These are phyloP conservation scores for Leccinum pachyderme DNA, from an alignment of 1,284 basidiomycete genomes.

Conservation along the genomic window DNA sequence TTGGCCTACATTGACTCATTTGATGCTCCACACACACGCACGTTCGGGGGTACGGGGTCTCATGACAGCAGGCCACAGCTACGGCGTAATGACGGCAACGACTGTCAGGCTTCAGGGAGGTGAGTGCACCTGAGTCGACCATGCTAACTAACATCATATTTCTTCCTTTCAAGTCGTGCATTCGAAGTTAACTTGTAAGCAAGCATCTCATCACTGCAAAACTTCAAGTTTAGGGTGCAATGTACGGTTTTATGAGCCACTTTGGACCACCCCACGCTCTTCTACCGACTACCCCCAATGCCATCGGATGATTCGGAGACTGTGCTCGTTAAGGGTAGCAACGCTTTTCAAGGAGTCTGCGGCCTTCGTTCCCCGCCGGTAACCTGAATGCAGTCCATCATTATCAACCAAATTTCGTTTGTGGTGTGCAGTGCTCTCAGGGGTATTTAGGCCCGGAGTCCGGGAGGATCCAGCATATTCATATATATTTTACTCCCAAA, in stretches of 20 bases:
- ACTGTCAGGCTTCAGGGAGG: no score
- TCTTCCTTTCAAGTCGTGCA: no score
- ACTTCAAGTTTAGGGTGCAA: background rate
- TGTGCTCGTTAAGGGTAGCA: background rate
- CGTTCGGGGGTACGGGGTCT: no score
- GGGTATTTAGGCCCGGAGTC: conserved; percentile 13
- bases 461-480: background rate
- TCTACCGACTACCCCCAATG: background rate
- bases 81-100: no score
- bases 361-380: conserved; percentile 8
- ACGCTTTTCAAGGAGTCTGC: background rate
- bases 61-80: no score
- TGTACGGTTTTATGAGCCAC: background rate
- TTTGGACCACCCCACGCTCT: background rate
- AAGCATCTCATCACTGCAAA: background rate
- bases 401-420: background rate
- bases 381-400: conserved; percentile 3
- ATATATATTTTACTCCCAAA: background rate
- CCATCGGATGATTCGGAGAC: background rate
- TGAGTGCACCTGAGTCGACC: no score
- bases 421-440: conserved; percentile 1
- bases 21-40: no score
- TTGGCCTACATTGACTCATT: no score
- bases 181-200: no score
- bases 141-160: no score